Evolutionary conservation across 192 early-diverging fungal species (phyloP).

Genomic region (Rhizophagus sp.): DNA sequence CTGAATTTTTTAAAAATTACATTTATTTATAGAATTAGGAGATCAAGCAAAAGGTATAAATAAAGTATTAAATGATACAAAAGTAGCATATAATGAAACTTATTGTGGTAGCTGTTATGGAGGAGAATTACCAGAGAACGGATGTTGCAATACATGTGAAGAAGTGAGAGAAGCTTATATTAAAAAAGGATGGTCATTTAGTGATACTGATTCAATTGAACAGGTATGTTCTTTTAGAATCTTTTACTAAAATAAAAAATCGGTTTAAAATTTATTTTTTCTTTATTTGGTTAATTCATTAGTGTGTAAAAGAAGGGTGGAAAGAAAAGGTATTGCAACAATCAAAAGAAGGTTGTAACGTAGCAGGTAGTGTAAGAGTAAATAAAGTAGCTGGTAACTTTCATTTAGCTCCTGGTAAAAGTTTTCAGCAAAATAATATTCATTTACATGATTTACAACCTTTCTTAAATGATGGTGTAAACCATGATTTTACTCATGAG

Average conservation of each 20-base stretch:
- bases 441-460: constrained; percentile 79
- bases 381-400: constrained; percentile 95
- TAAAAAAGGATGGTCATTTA: constrained; percentile 82
- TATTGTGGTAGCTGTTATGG: constrained; percentile 94
- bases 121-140: constrained; percentile 59
- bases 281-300: neutral
- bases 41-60: constrained; percentile 41
- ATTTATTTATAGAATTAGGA: constrained; percentile 51
- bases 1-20: too few relatives aligned
- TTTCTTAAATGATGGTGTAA: constrained; percentile 53
- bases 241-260: neutral
- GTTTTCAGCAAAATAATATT: constrained; percentile 66
- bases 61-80: constrained; percentile 25
- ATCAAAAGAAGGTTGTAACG: constrained; percentile 86
- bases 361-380: constrained; percentile 77
- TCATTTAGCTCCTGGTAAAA: constrained; percentile 89
- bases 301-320: constrained; percentile 88
- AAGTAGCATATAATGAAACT: constrained; percentile 30
- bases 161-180: constrained; percentile 86
- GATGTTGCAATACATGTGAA: constrained; percentile 95
- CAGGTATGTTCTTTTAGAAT: constrained; percentile 55
- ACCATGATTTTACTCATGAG: constrained; percentile 80
- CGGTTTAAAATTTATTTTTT: neutral
- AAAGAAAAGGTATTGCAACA: constrained; percentile 71
- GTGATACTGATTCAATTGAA: constrained; percentile 71